Evolutionary conservation across 805 yeast species (phyloP), one percentile per base, ranked within the genome.

Genomic region (Yamadazyma laniorum): DNA sequence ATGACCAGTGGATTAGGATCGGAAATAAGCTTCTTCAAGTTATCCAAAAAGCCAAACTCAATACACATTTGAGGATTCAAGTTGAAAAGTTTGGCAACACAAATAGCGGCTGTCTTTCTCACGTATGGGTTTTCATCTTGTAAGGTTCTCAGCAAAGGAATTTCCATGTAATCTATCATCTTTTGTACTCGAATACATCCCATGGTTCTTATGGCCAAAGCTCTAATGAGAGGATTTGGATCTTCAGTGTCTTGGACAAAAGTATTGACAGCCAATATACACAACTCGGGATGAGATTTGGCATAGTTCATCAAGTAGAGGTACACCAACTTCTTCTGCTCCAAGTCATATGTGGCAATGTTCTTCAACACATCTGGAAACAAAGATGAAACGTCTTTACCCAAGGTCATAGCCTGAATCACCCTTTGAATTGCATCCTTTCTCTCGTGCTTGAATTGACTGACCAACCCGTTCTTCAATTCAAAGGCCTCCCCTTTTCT

Each of bases 1-100:
- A 93, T 93, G 18, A 91, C 99, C 93, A 90, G 89, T 34, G 97
- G 98, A 59, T 95, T 93, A 3, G 90, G 66, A 60, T 93, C 99
- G 41, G 80, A 81, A 17, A 93, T 71, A 39, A 93, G 64, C 8
- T 69, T 70, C 44, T 82, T 69, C 47, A 93, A 68, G 42, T 73
- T 75, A 18, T 79, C 80, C 43, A 93, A 60, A 45, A 93, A 90
- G 4, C 96, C 97, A 52, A 84, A 81, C 54, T 91, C 96, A 29
- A 87, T 59, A 54, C 96, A 88, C 61, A 86, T 71, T 35, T 77
- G 76, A 18, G 90, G 79, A 53, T 85, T 83, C 54, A 91, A 68
- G 53, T 91, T 97, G 56, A 85, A 93, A 56, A 93, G 68, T 63
- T 93, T 93, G 29, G 97, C 97, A 35, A 93, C 98, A 62, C 98